phyloP scores from a whole-genome alignment of 139 green algal species.

The Volvox reticuliferus region DNA sequence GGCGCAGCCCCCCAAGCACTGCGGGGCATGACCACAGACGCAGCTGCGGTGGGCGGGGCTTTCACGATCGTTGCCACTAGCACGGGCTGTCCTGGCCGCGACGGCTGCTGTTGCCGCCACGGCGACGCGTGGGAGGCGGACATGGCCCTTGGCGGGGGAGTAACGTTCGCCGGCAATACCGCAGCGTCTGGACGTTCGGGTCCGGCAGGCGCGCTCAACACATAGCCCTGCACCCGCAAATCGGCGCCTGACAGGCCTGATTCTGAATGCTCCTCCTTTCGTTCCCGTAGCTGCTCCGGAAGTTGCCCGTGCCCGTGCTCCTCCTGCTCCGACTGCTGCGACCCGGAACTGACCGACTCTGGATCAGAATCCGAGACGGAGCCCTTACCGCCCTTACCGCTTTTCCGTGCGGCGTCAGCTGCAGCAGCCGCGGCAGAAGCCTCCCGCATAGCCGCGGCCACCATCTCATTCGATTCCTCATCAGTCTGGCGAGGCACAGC shows the following conservation, averaged over 20 bases:
- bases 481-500: not conserved
- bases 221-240: not conserved
- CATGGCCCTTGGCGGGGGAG: not conserved
- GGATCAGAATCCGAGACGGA: slow-evolving; percentile 5
- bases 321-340: not conserved
- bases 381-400: not conserved
- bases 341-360: slow-evolving; percentile 21
- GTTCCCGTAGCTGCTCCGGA: not conserved
- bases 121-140: slow-evolving; percentile 1
- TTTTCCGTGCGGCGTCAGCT: not conserved
- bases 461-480: slow-evolving; percentile 24
- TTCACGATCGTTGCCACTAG: not conserved
- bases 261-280: no score
- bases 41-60: not conserved
- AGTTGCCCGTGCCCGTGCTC: not conserved
- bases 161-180: not conserved
- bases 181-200: not conserved
- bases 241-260: no score
- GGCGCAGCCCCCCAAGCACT: not conserved
- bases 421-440: not conserved
- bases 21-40: not conserved
- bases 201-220: not conserved
- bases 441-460: slow-evolving; percentile 2
- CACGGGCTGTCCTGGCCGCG: not conserved
- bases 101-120: not conserved